Conservation (phyloP, 257 asterid species). For the Scutellaria galericulata region DNA sequence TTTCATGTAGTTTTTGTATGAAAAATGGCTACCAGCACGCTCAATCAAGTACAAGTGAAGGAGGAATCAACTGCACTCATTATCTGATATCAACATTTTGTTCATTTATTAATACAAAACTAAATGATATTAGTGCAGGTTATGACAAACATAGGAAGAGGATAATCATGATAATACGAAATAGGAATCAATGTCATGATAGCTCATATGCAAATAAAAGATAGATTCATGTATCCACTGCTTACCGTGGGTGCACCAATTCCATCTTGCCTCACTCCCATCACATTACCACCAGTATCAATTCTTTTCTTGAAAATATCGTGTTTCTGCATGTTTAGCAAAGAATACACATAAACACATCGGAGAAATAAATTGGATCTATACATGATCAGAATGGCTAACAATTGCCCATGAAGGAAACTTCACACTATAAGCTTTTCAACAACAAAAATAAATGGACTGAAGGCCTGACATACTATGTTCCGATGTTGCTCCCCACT, state of each 20-base stretch:
- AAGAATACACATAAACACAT: constrained; percentile 21
- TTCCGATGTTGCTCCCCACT: constrained; percentile 96
- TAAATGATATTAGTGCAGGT: not conserved
- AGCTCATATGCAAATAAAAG: constrained; percentile 19
- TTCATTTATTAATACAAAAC: not conserved
- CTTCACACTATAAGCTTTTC: not conserved
- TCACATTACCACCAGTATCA: constrained; percentile 80
- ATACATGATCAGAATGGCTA: constrained; percentile 19
- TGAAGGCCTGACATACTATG: constrained; percentile 65
- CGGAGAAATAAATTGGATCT: constrained; percentile 24
- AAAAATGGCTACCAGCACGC: constrained; percentile 12
- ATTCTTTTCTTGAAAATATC: constrained; percentile 93
- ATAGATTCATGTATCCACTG: constrained; percentile 35
- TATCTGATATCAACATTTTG: constrained; percentile 1
- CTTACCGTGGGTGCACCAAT: constrained; percentile 95
- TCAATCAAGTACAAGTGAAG: constrained; percentile 10
- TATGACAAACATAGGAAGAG: constrained; percentile 11
- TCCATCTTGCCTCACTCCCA: constrained; percentile 77
- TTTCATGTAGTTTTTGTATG: not conserved
- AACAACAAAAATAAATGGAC: constrained; percentile 27
- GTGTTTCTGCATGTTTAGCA: constrained; percentile 69
- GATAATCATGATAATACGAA: not conserved
- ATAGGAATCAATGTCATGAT: constrained; percentile 4
- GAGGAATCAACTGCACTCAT: not conserved
- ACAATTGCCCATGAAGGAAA: constrained; percentile 29